Base-by-base conservation (phyloP, 176 grass and related monocot genomes). In the Carex parvula region DNA sequence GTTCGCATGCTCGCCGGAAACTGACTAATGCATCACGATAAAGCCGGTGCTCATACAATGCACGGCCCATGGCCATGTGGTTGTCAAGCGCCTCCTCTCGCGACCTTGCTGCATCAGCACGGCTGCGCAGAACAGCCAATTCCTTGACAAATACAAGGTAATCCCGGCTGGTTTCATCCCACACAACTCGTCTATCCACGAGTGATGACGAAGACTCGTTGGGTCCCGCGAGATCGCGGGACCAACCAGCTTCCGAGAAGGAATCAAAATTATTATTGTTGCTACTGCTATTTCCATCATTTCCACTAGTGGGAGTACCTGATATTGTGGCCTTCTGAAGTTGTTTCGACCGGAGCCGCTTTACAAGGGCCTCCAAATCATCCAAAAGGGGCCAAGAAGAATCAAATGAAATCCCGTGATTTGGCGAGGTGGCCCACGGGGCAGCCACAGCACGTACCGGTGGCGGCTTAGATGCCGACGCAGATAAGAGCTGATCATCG, bases 221-320 rank as follows among this genome's bases (percentile, higher is more conserved):
- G 1, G 89, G 80, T 39, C 88, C 91, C 8, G 87, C 77, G 41
- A 94, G 89, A 67, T 99, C 93, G 39, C 93, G 86, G 48, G 96
- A 99, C 96, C 96, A 99, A n/a, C 96, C 96, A n/a, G 91, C 87
- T 79, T 99, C 96, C 0, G 96, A 99, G 81, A 95, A 92, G 58
- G 93, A 94, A 61, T 94, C 91, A 53, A 98, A 93, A 50, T 81
- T 90, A 81, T 80, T 91, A 69, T 90, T 90, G 59, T 89, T 84
- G 74, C 64, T 76, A 73, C 55, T 87, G 64, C 50, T 81, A 30
- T 41, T 70, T 68, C 69, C 71, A 70, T 35, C 81, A 41, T 67
- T 70, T 35, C 68, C 59, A 59, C 79, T 60, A 55, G 81, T 7
- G 61, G 84, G 83, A n/a, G 79, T 64, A 79, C 67, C 58, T 16